These are phyloP conservation scores for Ustulina deusta DNA, from an alignment of 2,329 filamentous ascomycete species.

Conservation along the genomic window DNA sequence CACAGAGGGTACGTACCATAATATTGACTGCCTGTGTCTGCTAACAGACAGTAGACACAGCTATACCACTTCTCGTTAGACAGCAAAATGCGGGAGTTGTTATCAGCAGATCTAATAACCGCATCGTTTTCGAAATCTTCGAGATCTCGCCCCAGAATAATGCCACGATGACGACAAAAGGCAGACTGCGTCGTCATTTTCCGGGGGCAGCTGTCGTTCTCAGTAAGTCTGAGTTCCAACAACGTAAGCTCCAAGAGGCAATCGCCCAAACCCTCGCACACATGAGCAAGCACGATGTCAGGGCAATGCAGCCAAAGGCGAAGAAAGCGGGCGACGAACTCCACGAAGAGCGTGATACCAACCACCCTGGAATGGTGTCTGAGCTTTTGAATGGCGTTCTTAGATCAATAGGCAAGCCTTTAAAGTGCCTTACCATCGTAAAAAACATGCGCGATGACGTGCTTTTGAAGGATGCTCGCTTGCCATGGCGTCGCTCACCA, in stretches of 20 bases:
- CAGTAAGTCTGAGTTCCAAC: conserved; percentile 48
- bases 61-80: conserved; percentile 48
- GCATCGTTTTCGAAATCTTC: conserved; percentile 51
- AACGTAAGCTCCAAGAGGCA: conserved; percentile 32
- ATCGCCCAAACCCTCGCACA: conserved; percentile 39
- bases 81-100: conserved; percentile 55
- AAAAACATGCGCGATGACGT: conserved; percentile 67
- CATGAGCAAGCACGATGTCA: conserved; percentile 39
- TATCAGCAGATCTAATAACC: conserved; percentile 39
- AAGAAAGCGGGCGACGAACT: conserved; percentile 51
- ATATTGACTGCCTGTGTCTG: neutral
- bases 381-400: conserved; percentile 60
- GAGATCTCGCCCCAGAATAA: conserved; percentile 51
- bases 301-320: conserved; percentile 34
- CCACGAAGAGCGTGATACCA: conserved; percentile 60
- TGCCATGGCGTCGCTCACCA: conserved; percentile 57
- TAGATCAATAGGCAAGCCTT: conserved; percentile 53
- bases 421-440: conserved; percentile 50
- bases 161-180: conserved; percentile 45
- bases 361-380: conserved; percentile 62
- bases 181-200: conserved; percentile 47
- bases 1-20: conserved; percentile 19
- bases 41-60: conserved; percentile 30
- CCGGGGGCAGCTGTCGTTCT: conserved; percentile 47
- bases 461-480: conserved; percentile 51